These are phyloP conservation scores for Neofusicoccum sp. DNA, from an alignment of 2,329 filamentous ascomycete species.

Conservation along the genomic window DNA sequence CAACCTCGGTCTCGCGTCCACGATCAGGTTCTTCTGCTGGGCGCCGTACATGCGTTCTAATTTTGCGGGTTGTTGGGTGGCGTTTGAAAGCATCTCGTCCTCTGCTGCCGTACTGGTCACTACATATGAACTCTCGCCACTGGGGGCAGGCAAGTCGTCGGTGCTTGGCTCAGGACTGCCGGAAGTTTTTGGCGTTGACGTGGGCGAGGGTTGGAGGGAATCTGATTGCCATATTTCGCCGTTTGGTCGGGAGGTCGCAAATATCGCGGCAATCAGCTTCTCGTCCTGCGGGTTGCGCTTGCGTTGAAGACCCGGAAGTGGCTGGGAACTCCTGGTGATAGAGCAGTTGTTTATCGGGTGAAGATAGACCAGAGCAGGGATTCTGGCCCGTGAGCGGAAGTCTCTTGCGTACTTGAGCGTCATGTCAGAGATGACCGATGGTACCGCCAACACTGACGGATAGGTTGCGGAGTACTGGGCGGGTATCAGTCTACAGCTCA, in stretches of 20 bases:
- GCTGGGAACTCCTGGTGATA: conserved; percentile 92
- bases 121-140: conserved; percentile 34
- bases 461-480: conserved; percentile 83
- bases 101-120: conserved; percentile 26
- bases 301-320: conserved; percentile 77
- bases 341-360: conserved; percentile 96
- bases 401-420: conserved; percentile 88
- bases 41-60: conserved; percentile 69
- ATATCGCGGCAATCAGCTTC: conserved; percentile 87
- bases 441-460: conserved; percentile 79
- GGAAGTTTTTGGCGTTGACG: conserved; percentile 26
- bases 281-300: conserved; percentile 96
- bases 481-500: not conserved
- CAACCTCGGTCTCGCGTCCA: conserved; percentile 89
- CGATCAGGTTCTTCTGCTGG: conserved; percentile 89
- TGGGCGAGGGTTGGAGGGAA: conserved; percentile 8
- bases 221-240: conserved; percentile 10
- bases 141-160: conserved; percentile 32
- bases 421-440: conserved; percentile 90
- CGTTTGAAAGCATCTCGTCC: conserved; percentile 66
- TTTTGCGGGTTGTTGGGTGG: conserved; percentile 51
- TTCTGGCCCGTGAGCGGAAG: conserved; percentile 84
- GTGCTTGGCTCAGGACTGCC: conserved; percentile 34
- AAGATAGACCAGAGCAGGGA: conserved; percentile 89
- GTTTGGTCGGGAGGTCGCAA: conserved; percentile 61